Base-by-base conservation (phyloP, 805 yeast species). In the Saccharomyces paradoxus region DNA sequence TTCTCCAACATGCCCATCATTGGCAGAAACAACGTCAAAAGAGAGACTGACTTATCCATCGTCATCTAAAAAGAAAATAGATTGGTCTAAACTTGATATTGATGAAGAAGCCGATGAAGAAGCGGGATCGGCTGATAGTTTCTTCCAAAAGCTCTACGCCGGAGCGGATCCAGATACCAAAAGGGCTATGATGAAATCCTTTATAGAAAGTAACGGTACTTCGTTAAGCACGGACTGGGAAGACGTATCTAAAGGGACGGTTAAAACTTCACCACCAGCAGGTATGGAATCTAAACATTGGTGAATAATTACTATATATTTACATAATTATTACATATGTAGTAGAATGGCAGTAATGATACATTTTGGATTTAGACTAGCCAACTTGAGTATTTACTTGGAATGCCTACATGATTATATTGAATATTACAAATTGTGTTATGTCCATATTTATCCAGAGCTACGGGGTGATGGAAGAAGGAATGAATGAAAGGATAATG, bases 131-230 rank as follows among this genome's bases (percentile, higher is more conserved):
- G 81, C 82, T 2, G 81, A 82, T 56, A 83, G 77, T 1, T 91
- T 94, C 63, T 94, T 94, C 73, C 80, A 82, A 61, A 77, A 82
- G 58, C 65, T 94, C 10, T 94, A 86, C 71, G 77, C 78, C 28
- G 83, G 79, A 59, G 92, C 96, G 0, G 96, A 90, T 66, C 94
- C 87, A 7, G 97, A 94, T 63, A 85, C 96, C 0, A 76, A 76
- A 60, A 77, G 95, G 51, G 99, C 99, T 1, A 94, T 94, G 98
- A 86, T 89, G 96, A 94, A 94, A 73, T 88, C 96, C 52, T 94
- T 81, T 63, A 77, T 82, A n/a, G 97, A 94, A 71, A 87, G 96
- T 61, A 86, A 87, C 62, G 99, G 99, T 22, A 94, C 99, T 0
- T 82, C 96, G 1, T 74, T 94, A 55, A 88, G 96, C 49, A 94